Base-by-base conservation (phyloP, 2,329 filamentous ascomycete species). In the Scleromitrula shiraiana region DNA sequence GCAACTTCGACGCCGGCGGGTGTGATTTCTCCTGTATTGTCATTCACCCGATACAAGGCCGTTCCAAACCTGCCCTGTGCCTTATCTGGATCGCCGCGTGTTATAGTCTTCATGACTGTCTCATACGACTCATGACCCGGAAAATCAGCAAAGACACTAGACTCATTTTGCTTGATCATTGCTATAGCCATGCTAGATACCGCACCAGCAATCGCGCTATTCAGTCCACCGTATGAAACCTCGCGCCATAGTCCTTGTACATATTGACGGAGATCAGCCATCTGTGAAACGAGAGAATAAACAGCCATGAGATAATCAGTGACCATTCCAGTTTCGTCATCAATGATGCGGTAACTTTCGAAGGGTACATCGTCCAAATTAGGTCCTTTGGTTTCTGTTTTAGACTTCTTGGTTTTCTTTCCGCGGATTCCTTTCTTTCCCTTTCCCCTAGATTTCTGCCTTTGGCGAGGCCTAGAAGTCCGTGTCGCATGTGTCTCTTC, bases 271-370 rank as follows among this genome's bases (percentile, higher is more conserved):
- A 74, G 61, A 0, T 63, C 56, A 0, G 56, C 51, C 65, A 66
- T 70, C 46, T 74, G 64, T 7, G 49, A 41, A 3, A 65, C 49
- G 5, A 72, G 52, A 0, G 63, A 62, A 47, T 68, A 69, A 3
- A 67, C 64, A 15, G 72, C 71, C 51, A 74, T 65, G 20, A 71
- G 49, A 55, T 71, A 74, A 10, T 72, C 67, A 0, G 67, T 68
- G 3, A 19, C 5, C 12, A 29, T 36, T 4, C 32, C 17, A 19
- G 2, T 36, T 36, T 39, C 36, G 14, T 39, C 36, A 10, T 39
- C 36, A 26, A 24, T 24, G 9, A 19, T 26, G n/a, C 22, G 23
- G 24, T 29, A 41, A 5, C 23, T 41, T 23, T 41, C 23, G 4
- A 29, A n/a, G 2, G 23, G 38, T 27, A 41, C 22, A 15, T 20